These are phyloP conservation scores for Nepenthes mirabilis DNA, from an alignment of 148 eudicot genomes.

Conservation along the genomic window DNA sequence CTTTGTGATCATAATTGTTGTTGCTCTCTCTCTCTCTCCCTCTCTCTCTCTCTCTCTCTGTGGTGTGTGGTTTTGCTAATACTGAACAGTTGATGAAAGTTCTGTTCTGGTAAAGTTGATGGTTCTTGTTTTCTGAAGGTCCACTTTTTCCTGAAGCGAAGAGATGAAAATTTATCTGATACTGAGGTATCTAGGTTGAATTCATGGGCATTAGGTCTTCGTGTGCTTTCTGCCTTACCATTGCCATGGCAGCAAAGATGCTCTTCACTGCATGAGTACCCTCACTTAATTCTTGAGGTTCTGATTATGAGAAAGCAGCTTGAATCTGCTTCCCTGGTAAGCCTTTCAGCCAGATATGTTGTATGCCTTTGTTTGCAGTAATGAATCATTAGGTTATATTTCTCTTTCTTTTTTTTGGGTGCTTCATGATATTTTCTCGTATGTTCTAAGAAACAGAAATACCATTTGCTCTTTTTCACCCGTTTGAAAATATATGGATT, in stretches of 20 bases:
- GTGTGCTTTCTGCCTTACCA: conserved; percentile 88
- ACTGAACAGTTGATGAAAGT: background rate
- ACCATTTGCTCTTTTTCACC: background rate
- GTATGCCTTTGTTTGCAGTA: background rate
- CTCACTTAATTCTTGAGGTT: conserved; percentile 90
- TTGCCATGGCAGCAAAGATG: conserved; percentile 99
- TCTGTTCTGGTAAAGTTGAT: background rate
- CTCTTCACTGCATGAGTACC: conserved; percentile 93
- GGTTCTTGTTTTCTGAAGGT: conserved; percentile 35
- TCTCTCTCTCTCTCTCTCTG: conserved; percentile 4
- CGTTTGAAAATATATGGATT: background rate
- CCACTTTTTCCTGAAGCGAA: conserved; percentile 94
- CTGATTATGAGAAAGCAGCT: conserved; percentile 94
- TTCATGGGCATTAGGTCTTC: conserved; percentile 97
- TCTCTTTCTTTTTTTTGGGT: background rate
- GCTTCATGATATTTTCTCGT: background rate
- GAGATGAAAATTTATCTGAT: conserved; percentile 79
- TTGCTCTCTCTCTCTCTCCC: conserved; percentile 2
- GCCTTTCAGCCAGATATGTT: background rate
- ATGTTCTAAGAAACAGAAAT: too few relatives aligned
- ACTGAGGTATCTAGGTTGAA: conserved; percentile 75
- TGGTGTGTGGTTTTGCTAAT: background rate
- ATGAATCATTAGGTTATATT: background rate
- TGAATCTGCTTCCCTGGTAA: conserved; percentile 92
- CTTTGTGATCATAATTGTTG: background rate